Evolutionary conservation across 192 early-diverging fungal genomes (phyloP).

Genomic region (Coemansia sp.): DNA sequence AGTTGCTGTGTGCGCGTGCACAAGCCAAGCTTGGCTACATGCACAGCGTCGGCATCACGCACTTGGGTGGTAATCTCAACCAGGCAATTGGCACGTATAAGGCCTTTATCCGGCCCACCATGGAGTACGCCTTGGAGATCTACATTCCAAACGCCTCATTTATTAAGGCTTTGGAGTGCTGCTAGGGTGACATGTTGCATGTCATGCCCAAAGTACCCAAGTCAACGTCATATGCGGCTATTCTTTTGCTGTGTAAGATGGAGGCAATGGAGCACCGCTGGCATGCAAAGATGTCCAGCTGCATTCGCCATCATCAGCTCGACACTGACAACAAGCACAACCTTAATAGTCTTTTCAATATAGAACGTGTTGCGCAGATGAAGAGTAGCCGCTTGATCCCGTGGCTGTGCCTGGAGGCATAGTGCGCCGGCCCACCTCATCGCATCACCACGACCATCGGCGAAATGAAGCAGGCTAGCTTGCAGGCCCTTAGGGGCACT

Average conservation of each 20-base stretch:
- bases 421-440: not conserved
- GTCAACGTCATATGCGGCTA: not conserved
- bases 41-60: not conserved
- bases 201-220: not conserved
- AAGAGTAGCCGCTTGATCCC: not conserved
- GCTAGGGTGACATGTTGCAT: slow-evolving; percentile 1
- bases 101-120: slow-evolving; percentile 7
- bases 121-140: slow-evolving; percentile 12
- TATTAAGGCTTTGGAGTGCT: not conserved
- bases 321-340: not conserved
- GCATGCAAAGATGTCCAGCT: not conserved
- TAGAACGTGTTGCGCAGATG: not conserved
- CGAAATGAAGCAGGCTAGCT: not conserved
- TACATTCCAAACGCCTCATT: not conserved
- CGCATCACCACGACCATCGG: not conserved
- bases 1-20: not conserved
- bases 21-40: not conserved
- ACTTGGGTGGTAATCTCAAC: slow-evolving; percentile 3
- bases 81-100: not conserved
- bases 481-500: not conserved
- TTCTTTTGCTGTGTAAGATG: slow-evolving; percentile 4
- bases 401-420: not conserved
- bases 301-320: not conserved
- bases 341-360: not conserved
- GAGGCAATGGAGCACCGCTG: slow-evolving; percentile 1